A percentile compares a stretch with the other conserved stretches of the same genome.
Conservation (phyloP, 2,329 filamentous ascomycete species). For the Talaromyces sp. region DNA sequence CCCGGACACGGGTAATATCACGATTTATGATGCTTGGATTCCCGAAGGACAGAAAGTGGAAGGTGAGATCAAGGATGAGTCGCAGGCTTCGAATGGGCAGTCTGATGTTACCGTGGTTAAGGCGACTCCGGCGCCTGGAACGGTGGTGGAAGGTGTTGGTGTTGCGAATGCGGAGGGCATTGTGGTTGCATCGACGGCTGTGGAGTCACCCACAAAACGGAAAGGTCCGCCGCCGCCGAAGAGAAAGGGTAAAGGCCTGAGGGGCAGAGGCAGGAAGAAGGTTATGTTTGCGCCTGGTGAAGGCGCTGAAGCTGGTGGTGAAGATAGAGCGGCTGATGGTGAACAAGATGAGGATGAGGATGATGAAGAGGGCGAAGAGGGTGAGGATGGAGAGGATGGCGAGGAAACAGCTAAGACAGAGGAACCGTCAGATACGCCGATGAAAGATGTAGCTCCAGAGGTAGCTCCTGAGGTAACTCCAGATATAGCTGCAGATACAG, state of each 20-base stretch:
- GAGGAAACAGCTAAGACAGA: slow-evolving; percentile 35
- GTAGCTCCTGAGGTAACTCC: not conserved
- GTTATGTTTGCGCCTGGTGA: slow-evolving; percentile 53
- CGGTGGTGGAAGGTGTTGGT: slow-evolving; percentile 57
- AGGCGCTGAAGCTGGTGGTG: slow-evolving; percentile 33
- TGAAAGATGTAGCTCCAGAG: not conserved
- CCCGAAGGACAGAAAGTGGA: slow-evolving; percentile 75
- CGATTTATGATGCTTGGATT: slow-evolving; percentile 78
- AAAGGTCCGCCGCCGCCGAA: slow-evolving; percentile 73
- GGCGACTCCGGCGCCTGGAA: slow-evolving; percentile 52
- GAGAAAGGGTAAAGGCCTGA: slow-evolving; percentile 69
- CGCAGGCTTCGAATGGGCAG: slow-evolving; percentile 46
- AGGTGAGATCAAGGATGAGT: slow-evolving; percentile 69
- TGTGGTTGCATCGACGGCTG: slow-evolving; percentile 50
- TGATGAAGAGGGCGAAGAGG: slow-evolving; percentile 46
- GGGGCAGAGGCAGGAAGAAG: slow-evolving; percentile 72
- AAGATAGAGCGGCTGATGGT: slow-evolving; percentile 49
- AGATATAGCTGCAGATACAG: no score
- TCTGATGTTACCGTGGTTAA: slow-evolving; percentile 32
- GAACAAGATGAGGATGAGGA: slow-evolving; percentile 46
- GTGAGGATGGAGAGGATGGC: slow-evolving; percentile 18
- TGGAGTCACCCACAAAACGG: slow-evolving; percentile 54
- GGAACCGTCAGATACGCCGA: not conserved
- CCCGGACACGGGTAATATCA: slow-evolving; percentile 70
- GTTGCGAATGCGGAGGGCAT: slow-evolving; percentile 61